Evolutionary conservation across 2,329 filamentous ascomycete genomes (phyloP).

Genomic region (Xylaria sp.): DNA sequence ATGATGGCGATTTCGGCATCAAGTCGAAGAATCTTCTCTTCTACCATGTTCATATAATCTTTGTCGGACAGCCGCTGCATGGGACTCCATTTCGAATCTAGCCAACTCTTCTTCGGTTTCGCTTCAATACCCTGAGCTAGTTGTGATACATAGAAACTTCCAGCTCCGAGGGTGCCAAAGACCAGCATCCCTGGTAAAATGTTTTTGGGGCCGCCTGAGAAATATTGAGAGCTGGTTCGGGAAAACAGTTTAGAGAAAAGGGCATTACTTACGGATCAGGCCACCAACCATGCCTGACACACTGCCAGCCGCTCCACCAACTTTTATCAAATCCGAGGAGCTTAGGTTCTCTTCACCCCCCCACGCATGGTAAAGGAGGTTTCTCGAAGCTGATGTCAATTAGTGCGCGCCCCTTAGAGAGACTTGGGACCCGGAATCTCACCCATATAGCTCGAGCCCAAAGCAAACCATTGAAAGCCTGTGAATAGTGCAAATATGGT

Average conservation of each 20-base stretch:
- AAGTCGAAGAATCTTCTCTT: conserved; percentile 75
- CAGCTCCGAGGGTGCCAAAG: conserved; percentile 58
- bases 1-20: conserved; percentile 82
- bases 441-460: conserved; percentile 83
- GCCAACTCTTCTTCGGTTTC: conserved; percentile 48
- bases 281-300: conserved; percentile 72
- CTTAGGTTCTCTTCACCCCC: conserved; percentile 65
- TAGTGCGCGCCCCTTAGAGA: conserved; percentile 24
- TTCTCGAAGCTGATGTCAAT: conserved; percentile 58
- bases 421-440: conserved; percentile 46
- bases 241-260: conserved; percentile 12
- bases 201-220: conserved; percentile 62
- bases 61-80: conserved; percentile 75
- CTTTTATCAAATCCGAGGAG: conserved; percentile 69
- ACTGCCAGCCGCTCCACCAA: conserved; percentile 77
- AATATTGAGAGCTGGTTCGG: conserved; percentile 33
- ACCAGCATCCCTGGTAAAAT: conserved; percentile 63
- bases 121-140: conserved; percentile 30
- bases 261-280: conserved; percentile 60
- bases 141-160: conserved; percentile 49
- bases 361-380: conserved; percentile 59
- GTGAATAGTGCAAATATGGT: conserved; percentile 77
- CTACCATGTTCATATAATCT: conserved; percentile 76
- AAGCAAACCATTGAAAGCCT: conserved; percentile 82
- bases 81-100: conserved; percentile 77